Base-by-base conservation (phyloP, 257 asterid species). In the Ocimum tenuiflorum region DNA sequence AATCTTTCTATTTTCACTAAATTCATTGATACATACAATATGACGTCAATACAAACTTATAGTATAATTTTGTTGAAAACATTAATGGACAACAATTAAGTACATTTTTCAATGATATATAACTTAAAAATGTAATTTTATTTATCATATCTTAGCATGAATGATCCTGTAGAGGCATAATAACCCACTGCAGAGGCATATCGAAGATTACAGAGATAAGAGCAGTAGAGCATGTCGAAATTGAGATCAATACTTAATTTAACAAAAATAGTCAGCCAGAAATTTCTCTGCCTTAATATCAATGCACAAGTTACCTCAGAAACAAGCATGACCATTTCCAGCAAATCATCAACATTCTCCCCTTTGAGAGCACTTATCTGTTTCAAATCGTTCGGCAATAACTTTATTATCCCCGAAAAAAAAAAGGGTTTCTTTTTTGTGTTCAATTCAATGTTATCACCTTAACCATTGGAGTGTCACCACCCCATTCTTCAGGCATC, bases 401-500 rank as follows among this genome's bases (percentile, higher is more conserved):
- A 57, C 63, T 77, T 78, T 60, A 80, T 78, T 76, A 71, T 43
- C 54, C 11, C 17, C 60, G 60, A 68, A 61, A 46, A 41, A 35
- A 54, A 1, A 27, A 27, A 49, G 14, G 3, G 24, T 18, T 2
- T 15, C 31, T 27, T 27, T 27, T 27, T 27, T 27, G 2, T 27
- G 2, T 27, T 27, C 4, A 1, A 1, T 27, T 27, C 43, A 20
- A 58, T 39, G 77, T 75, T 57, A 55, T 38, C 71, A 91, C 97
- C 97, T 91, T 85, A 78, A 91, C 91, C 94, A 91, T 85, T 51
- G 97, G 96, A 63, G 48, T 64, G 7, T 91, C 95, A 77, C 97
- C 96, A 62, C 97, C 97, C 97, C 96, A 91, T 43, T 91, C 96
- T 85, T 91, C 97, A 8, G 97, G 95, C 96, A 91, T 91, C 81